Conservation (phyloP, 768 basidiomycete species). For the Sarcodon sp. region DNA sequence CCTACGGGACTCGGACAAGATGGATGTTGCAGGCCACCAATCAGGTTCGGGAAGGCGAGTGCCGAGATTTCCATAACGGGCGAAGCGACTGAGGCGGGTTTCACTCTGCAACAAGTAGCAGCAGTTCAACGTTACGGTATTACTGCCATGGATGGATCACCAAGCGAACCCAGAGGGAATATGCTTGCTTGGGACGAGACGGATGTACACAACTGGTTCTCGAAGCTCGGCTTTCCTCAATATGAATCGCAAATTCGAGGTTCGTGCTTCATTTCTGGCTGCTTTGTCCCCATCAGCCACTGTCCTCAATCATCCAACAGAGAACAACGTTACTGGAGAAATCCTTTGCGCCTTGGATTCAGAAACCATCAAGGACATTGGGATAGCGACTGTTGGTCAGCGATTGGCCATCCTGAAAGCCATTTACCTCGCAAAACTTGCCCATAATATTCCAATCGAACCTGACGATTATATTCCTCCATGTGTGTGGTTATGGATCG, state of each 20-base stretch:
- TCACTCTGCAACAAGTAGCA: too few species aligned
- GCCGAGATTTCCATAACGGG: too few species aligned
- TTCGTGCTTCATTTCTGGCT: slow-evolving; percentile 20
- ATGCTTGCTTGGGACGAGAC: slow-evolving; percentile 60
- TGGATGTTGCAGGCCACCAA: too few species aligned
- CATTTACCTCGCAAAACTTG: slow-evolving; percentile 81
- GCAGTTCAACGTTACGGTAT: too few species aligned
- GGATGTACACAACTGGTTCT: slow-evolving; percentile 72
- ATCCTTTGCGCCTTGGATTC: slow-evolving; percentile 73
- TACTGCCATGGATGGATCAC: too few species aligned
- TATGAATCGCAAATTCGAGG: slow-evolving; percentile 78
- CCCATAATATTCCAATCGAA: slow-evolving; percentile 72
- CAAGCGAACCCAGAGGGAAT: slow-evolving; percentile 10
- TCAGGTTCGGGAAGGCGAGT: too few species aligned
- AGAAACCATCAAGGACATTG: slow-evolving; percentile 78
- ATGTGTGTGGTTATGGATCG: slow-evolving; percentile 36
- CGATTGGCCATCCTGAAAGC: slow-evolving; percentile 85
- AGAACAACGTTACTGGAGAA: slow-evolving; percentile 89
- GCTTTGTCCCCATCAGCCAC: not conserved
- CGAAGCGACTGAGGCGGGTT: too few species aligned
- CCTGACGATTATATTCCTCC: slow-evolving; percentile 81
- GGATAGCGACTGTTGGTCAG: slow-evolving; percentile 85
- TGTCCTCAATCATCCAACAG: slow-evolving; percentile 25
- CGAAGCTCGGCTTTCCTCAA: slow-evolving; percentile 68
- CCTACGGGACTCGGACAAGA: too few species aligned